Evolutionary conservation across 805 yeast species (phyloP), one percentile per base, ranked within the genome.

Genomic region (Torulaspora quercuum): DNA sequence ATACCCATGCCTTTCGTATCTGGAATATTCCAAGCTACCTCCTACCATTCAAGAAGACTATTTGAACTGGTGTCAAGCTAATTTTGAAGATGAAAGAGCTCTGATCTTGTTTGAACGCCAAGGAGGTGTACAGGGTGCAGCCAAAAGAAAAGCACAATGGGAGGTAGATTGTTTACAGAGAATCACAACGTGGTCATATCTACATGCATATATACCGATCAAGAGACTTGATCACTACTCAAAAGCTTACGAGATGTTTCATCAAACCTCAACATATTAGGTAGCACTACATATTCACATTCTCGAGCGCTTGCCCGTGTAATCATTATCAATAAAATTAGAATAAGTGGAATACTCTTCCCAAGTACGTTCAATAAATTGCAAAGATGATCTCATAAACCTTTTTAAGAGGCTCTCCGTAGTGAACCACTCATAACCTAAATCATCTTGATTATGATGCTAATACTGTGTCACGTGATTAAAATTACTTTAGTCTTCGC

Each of bases 111-210:
- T 37, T 17, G 45, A 44, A 18, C 30, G 46, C 20, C 43, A 37
- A 27, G 46, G 50, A 6, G 41, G 46, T 24, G 15, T 39, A 13
- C 23, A 29, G 17, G 46, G 46, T 17, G 17, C 31, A 6, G 48
- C 48, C 5, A 32, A 25, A 16, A 38, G 32, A 33, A 33, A 30
- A 20, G 40, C 39, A 15, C 29, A 35, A 24, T 33, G 30, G 12
- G 36, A 28, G 15, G 35, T 38, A 2, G 29, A 33, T 24, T 32
- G 35, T 29, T 26, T 33, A 15, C 35, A 44, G 23, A 40, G 48
- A 12, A 37, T 39, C 4, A 44, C 48, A 2, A 41, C 41, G 11
- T 44, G 48, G 48, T 44, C 48, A 9, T 44, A 38, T 29, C 25
- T 44, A 12, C 42, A 44, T 21, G 48, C 48, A 7, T 42, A 44